Conservation (phyloP, 225 moss, liverwort and hornwort genomes). For the Takakia lepidozioides region DNA sequence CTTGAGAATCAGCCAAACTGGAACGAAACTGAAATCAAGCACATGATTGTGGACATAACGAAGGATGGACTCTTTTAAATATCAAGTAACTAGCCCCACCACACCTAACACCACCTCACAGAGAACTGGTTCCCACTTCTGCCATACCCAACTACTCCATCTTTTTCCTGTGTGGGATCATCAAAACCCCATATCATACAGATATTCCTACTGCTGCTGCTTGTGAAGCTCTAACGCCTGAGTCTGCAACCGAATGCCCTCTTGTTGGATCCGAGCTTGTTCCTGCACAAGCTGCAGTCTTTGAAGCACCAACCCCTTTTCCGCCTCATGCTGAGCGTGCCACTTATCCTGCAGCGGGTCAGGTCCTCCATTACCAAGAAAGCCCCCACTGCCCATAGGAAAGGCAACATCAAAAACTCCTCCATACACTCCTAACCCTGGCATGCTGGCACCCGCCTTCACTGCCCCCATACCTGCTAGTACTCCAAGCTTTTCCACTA, state of each 20-base stretch:
- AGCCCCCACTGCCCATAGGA: not conserved
- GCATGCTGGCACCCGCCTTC: conserved; percentile 5
- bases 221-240: conserved; percentile 11
- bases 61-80: too few species aligned
- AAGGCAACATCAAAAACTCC: conserved; percentile 1
- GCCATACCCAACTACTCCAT: too few species aligned
- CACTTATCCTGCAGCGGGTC: conserved; percentile 20
- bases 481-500: conserved; percentile 16
- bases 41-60: too few species aligned
- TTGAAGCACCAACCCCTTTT: conserved; percentile 38
- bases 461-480: conserved; percentile 24
- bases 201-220: too few species aligned
- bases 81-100: too few species aligned
- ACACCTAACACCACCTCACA: too few species aligned
- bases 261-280: conserved; percentile 45
- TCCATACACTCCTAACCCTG: not conserved
- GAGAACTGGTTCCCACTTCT: too few species aligned
- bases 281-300: conserved; percentile 49
- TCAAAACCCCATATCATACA: too few species aligned
- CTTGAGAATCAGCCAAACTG: too few species aligned
- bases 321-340: conserved; percentile 41
- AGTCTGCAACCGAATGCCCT: conserved; percentile 30
- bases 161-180: too few species aligned
- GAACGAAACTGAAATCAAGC: too few species aligned
- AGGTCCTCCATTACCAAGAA: conserved; percentile 12